These are phyloP conservation scores for Colletotrichum horii DNA, from an alignment of 2,329 filamentous ascomycete species.

Conservation along the genomic window DNA sequence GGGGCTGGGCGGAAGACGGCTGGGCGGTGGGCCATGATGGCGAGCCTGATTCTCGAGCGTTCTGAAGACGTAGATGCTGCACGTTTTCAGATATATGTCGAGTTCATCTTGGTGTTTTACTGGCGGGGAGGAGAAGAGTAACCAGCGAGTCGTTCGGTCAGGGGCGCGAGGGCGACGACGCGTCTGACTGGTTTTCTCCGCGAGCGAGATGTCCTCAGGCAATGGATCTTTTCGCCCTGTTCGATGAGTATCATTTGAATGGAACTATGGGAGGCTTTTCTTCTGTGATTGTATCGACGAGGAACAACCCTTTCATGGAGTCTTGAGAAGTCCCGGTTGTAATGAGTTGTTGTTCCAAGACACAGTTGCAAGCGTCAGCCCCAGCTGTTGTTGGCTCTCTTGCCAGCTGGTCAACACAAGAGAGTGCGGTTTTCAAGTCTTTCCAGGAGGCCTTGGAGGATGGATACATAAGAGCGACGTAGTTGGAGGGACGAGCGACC, in stretches of 20 bases:
- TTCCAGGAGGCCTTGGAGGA: accelerated
- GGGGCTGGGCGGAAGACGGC: background rate
- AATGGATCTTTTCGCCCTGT: accelerated
- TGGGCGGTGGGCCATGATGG: background rate
- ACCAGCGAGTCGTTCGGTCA: accelerated
- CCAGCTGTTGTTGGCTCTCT: accelerated
- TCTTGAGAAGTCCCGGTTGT: accelerated
- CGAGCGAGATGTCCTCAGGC: background rate
- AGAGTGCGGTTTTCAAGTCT: accelerated
- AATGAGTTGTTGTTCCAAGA: background rate
- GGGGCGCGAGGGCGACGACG: background rate
- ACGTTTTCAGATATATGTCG: accelerated
- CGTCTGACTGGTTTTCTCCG: background rate
- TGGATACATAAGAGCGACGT: background rate
- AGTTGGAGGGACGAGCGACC: background rate
- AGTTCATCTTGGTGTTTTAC: background rate
- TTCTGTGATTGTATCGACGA: background rate
- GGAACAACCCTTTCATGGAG: background rate
- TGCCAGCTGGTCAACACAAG: accelerated
- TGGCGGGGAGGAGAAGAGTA: background rate
- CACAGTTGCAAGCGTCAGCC: background rate
- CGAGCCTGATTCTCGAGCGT: background rate
- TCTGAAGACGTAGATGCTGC: background rate
- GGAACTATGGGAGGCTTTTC: background rate
- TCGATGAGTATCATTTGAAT: accelerated